Evolutionary conservation across 148 eudicot genomes (phyloP), one percentile per base, ranked within the genome.

Genomic region (Agrostemma githago): DNA sequence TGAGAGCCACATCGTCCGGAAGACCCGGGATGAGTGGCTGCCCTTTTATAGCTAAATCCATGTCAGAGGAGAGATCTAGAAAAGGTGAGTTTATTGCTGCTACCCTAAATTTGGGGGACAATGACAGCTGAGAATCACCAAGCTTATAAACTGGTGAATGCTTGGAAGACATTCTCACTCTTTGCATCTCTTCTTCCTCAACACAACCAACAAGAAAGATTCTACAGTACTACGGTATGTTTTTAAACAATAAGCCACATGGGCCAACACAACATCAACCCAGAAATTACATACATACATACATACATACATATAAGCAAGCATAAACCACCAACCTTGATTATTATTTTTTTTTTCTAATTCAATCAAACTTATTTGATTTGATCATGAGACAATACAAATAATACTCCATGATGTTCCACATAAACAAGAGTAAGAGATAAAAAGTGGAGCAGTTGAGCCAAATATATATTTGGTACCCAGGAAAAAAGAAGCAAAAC

Each of bases 1-100:
- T 87, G 21, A 92, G 87, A 48, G 96, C 96, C 40, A 95, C 83
- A 83, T 95, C 96, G 76, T 95, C 94, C 0, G 97, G 96, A 38
- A 95, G 94, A 0, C 97, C 96, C 0, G 96, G 96, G 71, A 95
- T 89, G 12, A 95, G 76, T 16, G 91, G 86, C 66, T 87, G 90
- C 14, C 91, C 89, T 19, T 69, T 79, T 26, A 78, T 67, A 21
- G 88, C 87, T 46, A 88, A 65, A 46, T 91, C 91, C 38, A 63
- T 66, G 56, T 91, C 92, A 42, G 86, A 80, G 8, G 90, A 83
- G 21, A 88, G 88, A 79, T 91, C 86, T 43, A 77, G 67, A 38
- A 85, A 72, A 62, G 79, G 68, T 37, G 95, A 81, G 42, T 78
- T 80, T 20, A 74, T 60, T 9, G 79, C 75, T 57, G 83, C 88